Evolutionary conservation across 1,284 basidiomycete genomes (phyloP).

Genomic region (Ganoderma sinense): DNA sequence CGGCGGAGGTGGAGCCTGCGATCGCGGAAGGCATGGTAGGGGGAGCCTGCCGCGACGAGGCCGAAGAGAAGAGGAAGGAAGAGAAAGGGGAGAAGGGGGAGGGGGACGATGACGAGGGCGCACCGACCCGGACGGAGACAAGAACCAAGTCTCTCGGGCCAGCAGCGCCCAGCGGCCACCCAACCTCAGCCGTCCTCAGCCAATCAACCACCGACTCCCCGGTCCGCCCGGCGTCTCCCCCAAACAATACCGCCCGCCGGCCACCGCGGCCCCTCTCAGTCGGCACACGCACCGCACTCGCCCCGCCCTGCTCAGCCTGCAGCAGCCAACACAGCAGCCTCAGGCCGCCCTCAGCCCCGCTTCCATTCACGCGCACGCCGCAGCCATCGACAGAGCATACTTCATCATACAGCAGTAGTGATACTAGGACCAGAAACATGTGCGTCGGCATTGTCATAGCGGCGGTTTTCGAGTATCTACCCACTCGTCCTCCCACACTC

Average conservation of each 20-base stretch:
- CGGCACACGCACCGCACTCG: neutral
- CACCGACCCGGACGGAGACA: conserved; percentile 8
- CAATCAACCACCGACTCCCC: neutral
- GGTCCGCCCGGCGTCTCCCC: neutral
- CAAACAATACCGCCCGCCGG: neutral
- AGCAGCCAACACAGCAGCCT: neutral
- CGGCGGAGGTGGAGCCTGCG: conserved; percentile 30
- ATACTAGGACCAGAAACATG: conserved; percentile 26
- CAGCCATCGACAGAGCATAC: conserved; percentile 35
- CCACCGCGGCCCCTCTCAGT: neutral
- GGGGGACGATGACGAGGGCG: conserved; percentile 10
- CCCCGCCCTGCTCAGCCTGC: neutral
- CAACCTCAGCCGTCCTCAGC: neutral
- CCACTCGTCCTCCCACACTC: conserved; percentile 22
- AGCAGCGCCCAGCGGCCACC: neutral
- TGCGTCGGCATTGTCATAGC: conserved; percentile 29
- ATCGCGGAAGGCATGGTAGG: conserved; percentile 33
- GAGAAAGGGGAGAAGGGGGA: conserved; percentile 6
- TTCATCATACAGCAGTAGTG: conserved; percentile 42
- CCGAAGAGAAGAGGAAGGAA: conserved; percentile 12
- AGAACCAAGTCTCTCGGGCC: conserved; percentile 3
- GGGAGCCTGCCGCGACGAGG: conserved; percentile 15
- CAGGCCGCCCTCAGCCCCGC: neutral
- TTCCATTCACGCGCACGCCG: conserved; percentile 14
- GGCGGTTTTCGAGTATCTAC: conserved; percentile 36